Base-by-base conservation (phyloP, 2,329 filamentous ascomycete genomes). In the Fusarium austroafricanum region DNA sequence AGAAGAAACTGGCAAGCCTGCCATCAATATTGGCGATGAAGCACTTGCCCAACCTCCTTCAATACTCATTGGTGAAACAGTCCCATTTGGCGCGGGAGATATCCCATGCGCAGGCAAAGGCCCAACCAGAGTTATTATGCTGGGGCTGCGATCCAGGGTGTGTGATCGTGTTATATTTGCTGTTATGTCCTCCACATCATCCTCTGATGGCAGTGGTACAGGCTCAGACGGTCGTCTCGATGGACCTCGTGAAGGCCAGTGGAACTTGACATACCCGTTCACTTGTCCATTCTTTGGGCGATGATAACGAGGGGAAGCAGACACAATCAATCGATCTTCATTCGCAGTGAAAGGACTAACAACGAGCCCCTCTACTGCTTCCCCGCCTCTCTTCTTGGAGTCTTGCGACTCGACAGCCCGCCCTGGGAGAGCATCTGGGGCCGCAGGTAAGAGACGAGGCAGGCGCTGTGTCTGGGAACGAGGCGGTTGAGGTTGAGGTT, bases 211-310 rank as follows among this genome's bases (percentile, higher is more conserved):
- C 14, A 59, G 38, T 11, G 46, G 38, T 17, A 68, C 50, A 17
- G 55, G 39, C 11, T 40, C 53, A 20, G 67, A 55, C 9, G 61
- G 65, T 20, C 69, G 66, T 29, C 57, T 57, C 11, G 68, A 65
- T 17, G 54, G 54, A 45, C 39, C 62, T 62, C 42, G 71, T 50
- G 61, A 65, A n/a, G 75, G 74, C 78, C 78, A 80, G 47, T 76
- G 73, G 45, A 80, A 78, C 53, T 80, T 80, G 57, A 80, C 74
- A 61, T 80, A 80, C 3, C 78, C 77, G 47, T 80, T 79, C 31
- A 80, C 76, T 42, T 72, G 72, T 17, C 79, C 79, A 39, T 77
- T 75, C 4, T 65, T 35, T 2, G 79, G 79, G 8, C 78, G 74
- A 39, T 42, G 12, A 53, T 76, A 80, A 3, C 68, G 74, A 42